phyloP scores from a whole-genome alignment of 1,139 yeast genomes.

The Geotrichum macrosporum region DNA sequence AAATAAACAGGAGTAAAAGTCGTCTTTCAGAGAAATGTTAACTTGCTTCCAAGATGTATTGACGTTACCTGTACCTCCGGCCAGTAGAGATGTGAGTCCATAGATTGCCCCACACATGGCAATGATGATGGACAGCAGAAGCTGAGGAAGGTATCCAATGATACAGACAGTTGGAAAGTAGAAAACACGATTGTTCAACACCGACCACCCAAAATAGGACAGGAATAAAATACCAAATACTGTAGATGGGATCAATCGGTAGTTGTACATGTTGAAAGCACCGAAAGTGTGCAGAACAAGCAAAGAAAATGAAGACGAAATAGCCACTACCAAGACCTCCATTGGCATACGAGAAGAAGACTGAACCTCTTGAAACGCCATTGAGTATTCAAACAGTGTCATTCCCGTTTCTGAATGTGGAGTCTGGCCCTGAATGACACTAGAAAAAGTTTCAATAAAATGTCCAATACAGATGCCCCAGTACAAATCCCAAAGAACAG shows the following conservation, averaged over 20 bases:
- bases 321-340: conserved; percentile 50
- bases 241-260: conserved; percentile 59
- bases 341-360: conserved; percentile 50
- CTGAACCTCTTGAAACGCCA: conserved; percentile 68
- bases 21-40: conserved; percentile 48
- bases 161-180: conserved; percentile 54
- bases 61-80: conserved; percentile 52
- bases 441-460: conserved; percentile 64
- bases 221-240: conserved; percentile 51
- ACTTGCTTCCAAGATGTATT: conserved; percentile 34
- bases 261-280: conserved; percentile 48
- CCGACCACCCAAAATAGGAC: conserved; percentile 43
- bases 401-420: conserved; percentile 66
- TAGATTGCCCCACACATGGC: conserved; percentile 51
- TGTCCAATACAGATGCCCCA: conserved; percentile 58
- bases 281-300: conserved; percentile 57
- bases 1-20: conserved; percentile 59
- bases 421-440: conserved; percentile 54
- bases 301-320: conserved; percentile 54
- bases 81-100: conserved; percentile 50
- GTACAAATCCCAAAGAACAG: conserved; percentile 60
- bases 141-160: conserved; percentile 58
- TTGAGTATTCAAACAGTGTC: conserved; percentile 67
- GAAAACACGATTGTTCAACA: conserved; percentile 41
- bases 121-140: conserved; percentile 49